Evolutionary conservation across 495 filamentous ascomycete genomes (phyloP).

Genomic region (Saxispiralis lemnorum): DNA sequence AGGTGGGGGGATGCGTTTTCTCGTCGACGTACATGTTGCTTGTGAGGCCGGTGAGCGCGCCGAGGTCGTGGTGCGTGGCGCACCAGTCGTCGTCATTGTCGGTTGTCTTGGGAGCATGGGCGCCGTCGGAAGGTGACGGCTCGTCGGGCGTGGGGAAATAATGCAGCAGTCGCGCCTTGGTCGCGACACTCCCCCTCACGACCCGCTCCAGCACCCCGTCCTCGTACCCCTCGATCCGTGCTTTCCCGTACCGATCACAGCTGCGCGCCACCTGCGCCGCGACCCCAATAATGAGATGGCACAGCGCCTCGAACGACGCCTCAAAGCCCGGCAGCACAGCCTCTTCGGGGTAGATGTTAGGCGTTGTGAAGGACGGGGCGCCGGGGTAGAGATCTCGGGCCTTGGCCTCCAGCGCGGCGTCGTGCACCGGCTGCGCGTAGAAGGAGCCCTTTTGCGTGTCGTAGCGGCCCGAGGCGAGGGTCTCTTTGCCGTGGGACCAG

Average conservation of each 20-base stretch:
- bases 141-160: conserved; percentile 51
- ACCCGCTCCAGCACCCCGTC: conserved; percentile 67
- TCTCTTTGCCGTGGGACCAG: conserved; percentile 84
- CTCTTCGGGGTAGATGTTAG: conserved; percentile 71
- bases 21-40: conserved; percentile 94
- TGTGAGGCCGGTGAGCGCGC: conserved; percentile 84
- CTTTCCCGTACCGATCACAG: conserved; percentile 71
- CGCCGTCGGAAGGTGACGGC: neutral
- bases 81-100: conserved; percentile 70
- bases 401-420: conserved; percentile 26
- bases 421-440: conserved; percentile 55
- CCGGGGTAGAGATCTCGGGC: conserved; percentile 23
- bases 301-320: conserved; percentile 54
- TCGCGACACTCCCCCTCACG: conserved; percentile 67
- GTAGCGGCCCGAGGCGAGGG: conserved; percentile 71
- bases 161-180: conserved; percentile 82
- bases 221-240: conserved; percentile 58
- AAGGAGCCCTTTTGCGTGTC: conserved; percentile 91
- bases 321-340: conserved; percentile 55
- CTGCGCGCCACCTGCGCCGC: conserved; percentile 71
- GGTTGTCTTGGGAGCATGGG: too few species aligned
- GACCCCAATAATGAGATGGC: conserved; percentile 68
- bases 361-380: conserved; percentile 45
- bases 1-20: conserved; percentile 26
- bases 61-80: conserved; percentile 82